These are phyloP conservation scores for Cyphellophora attinorum DNA, from an alignment of 2,329 filamentous ascomycete species.

Conservation along the genomic window DNA sequence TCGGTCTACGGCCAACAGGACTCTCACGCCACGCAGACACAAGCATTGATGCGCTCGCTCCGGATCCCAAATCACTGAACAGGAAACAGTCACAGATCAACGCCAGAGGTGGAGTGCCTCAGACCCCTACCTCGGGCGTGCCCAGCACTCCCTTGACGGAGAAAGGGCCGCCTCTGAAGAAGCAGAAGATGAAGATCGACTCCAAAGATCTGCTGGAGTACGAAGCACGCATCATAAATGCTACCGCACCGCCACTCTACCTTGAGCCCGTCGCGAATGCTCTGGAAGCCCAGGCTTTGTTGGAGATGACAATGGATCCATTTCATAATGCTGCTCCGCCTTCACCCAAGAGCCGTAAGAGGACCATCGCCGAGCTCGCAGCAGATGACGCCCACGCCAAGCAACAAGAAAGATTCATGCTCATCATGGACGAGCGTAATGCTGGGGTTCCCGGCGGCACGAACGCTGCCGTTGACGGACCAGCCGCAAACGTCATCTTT, in stretches of 20 bases:
- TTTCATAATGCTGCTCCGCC: slow-evolving; percentile 69
- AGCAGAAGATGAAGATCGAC: slow-evolving; percentile 70
- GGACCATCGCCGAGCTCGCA: slow-evolving; percentile 87
- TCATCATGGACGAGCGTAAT: slow-evolving; percentile 78
- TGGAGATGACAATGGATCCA: slow-evolving; percentile 65
- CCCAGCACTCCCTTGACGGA: slow-evolving; percentile 52
- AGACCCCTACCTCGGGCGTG: slow-evolving; percentile 53
- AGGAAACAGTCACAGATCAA: slow-evolving; percentile 36
- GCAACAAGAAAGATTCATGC: slow-evolving; percentile 84
- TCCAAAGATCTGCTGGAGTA: slow-evolving; percentile 61
- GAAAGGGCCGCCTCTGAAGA: slow-evolving; percentile 50
- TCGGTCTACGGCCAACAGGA: slow-evolving; percentile 76
- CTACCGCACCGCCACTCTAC: slow-evolving; percentile 64
- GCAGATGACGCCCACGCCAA: slow-evolving; percentile 89
- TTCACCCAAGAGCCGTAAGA: slow-evolving; percentile 78
- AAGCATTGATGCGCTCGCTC: slow-evolving; percentile 63
- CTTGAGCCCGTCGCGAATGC: slow-evolving; percentile 64
- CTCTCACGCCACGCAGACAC: slow-evolving; percentile 69
- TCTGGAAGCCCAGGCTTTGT: slow-evolving; percentile 59
- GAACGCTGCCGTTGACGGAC: slow-evolving; percentile 61
- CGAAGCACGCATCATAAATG: slow-evolving; percentile 65
- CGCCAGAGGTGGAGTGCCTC: slow-evolving; percentile 43
- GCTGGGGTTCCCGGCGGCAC: slow-evolving; percentile 45
- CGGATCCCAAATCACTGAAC: slow-evolving; percentile 43
- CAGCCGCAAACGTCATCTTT: slow-evolving; percentile 62